A percentile compares a stretch with the other conserved stretches of the same genome.
Conservation (phyloP, 768 basidiomycete species). For the Collybia nuda region DNA sequence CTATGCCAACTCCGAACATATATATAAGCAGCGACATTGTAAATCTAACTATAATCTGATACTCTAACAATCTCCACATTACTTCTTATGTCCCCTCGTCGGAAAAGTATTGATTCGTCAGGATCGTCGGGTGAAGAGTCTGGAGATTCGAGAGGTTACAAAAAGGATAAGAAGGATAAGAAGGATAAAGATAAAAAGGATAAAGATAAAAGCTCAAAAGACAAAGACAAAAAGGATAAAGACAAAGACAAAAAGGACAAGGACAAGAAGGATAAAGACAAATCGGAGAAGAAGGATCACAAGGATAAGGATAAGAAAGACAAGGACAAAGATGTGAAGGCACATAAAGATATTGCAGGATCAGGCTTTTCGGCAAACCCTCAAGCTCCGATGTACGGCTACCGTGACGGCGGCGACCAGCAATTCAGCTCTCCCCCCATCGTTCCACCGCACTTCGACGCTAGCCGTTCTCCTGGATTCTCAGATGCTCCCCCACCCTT, state of each 20-base stretch:
- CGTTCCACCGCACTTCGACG: slow-evolving; percentile 16
- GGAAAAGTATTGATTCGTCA: slow-evolving; percentile 29
- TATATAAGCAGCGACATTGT: no score
- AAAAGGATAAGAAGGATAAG: slow-evolving; percentile 17
- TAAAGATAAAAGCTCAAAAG: slow-evolving; percentile 24
- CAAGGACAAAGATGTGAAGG: neutral
- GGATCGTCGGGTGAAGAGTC: slow-evolving; percentile 24
- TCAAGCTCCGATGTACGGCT: slow-evolving; percentile 3
- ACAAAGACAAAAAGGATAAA: slow-evolving; percentile 23
- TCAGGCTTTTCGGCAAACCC: slow-evolving; percentile 7
- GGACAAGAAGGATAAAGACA: slow-evolving; percentile 19
- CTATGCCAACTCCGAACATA: no score
- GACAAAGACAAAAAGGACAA: slow-evolving; percentile 20
- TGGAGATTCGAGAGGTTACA: slow-evolving; percentile 3
- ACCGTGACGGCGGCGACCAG: slow-evolving; percentile 1
- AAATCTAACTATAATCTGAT: no score
- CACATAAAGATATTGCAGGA: slow-evolving; percentile 3
- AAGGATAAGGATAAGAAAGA: slow-evolving; percentile 20
- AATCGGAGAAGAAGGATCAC: slow-evolving; percentile 13
- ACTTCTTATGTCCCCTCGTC: slow-evolving; percentile 12
- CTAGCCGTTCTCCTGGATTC: slow-evolving; percentile 7
- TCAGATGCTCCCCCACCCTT: slow-evolving; percentile 3
- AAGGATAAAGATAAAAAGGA: slow-evolving; percentile 23
- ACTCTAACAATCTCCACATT: no score
- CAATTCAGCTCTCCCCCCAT: slow-evolving; percentile 21